A percentile compares a stretch with the other conserved stretches of the same genome.
These are phyloP conservation scores for Pythium periplocum DNA, from an alignment of 352 stramenopile genomes.

Conservation along the genomic window DNA sequence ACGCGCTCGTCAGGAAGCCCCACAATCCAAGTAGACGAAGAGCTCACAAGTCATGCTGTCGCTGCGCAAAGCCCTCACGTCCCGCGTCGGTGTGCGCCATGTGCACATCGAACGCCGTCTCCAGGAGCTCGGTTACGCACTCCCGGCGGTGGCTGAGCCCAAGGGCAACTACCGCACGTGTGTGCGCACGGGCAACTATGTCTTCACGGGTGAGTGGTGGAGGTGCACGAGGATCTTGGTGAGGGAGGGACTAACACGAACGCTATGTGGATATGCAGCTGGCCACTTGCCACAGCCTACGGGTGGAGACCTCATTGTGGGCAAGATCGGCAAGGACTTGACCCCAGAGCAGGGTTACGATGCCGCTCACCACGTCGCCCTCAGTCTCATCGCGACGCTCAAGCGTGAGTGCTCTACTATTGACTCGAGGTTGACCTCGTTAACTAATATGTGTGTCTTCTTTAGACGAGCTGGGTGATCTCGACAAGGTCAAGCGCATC, in stretches of 20 bases:
- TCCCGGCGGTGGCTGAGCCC: constrained; percentile 75
- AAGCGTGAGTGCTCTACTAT: constrained; percentile 47
- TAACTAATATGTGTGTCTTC: constrained; percentile 1
- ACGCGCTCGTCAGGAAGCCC: too few relatives aligned
- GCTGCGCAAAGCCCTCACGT: constrained; percentile 23
- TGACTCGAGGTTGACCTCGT: constrained; percentile 6
- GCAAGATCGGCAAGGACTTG: constrained; percentile 87
- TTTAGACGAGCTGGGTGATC: constrained; percentile 82
- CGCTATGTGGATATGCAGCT: constrained; percentile 22
- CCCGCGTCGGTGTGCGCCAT: constrained; percentile 28
- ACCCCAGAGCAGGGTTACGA: constrained; percentile 89
- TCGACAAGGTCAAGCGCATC: constrained; percentile 92
- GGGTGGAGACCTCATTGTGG: constrained; percentile 74
- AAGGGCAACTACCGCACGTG: constrained; percentile 90
- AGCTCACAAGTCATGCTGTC: constrained; percentile 18
- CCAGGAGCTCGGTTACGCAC: constrained; percentile 77
- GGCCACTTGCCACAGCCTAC: constrained; percentile 75
- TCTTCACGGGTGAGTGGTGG: constrained; percentile 59
- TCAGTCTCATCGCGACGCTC: constrained; percentile 90
- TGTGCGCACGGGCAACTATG: constrained; percentile 76
- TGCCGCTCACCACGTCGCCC: constrained; percentile 82
- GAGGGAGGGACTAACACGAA: too few relatives aligned
- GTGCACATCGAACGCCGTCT: constrained; percentile 84
- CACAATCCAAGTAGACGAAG: too few relatives aligned
- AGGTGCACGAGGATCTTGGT: too few relatives aligned